Evolutionary conservation across 23 red algal species (phyloP).

Genomic region (Gracilaria gracilis): DNA sequence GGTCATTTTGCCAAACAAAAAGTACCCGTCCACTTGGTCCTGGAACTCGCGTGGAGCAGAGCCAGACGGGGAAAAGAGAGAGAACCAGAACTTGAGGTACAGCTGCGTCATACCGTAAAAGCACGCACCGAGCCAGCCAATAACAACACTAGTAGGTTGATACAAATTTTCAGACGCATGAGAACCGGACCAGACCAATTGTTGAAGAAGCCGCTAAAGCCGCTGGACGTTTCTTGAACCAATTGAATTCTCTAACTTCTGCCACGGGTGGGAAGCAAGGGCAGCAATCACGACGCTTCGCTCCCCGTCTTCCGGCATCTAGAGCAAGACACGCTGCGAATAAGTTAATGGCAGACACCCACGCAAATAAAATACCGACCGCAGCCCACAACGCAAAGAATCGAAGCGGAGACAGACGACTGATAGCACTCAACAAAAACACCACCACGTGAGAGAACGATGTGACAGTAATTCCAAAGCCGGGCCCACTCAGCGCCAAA

Average conservation of each 20-base stretch:
- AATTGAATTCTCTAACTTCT: slow-evolving; percentile 66
- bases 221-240: slow-evolving; percentile 54
- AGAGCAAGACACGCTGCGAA: slow-evolving; percentile 56
- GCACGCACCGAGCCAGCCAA: slow-evolving; percentile 43
- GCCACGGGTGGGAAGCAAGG: slow-evolving; percentile 35
- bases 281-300: slow-evolving; percentile 67
- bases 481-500: slow-evolving; percentile 60
- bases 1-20: slow-evolving; percentile 27
- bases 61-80: slow-evolving; percentile 72
- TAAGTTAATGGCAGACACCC: slow-evolving; percentile 67
- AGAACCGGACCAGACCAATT: slow-evolving; percentile 62
- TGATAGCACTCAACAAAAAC: slow-evolving; percentile 66
- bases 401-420: slow-evolving; percentile 68
- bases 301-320: slow-evolving; percentile 51
- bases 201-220: slow-evolving; percentile 67
- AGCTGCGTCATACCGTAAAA: slow-evolving; percentile 58
- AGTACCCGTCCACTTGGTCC: slow-evolving; percentile 55
- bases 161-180: slow-evolving; percentile 24
- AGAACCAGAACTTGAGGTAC: slow-evolving; percentile 73
- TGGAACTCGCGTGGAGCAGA: slow-evolving; percentile 64
- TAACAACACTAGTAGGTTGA: slow-evolving; percentile 54
- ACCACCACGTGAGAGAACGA: slow-evolving; percentile 71
- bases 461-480: slow-evolving; percentile 69
- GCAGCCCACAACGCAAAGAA: slow-evolving; percentile 79
- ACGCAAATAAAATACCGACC: slow-evolving; percentile 71